Conservation (phyloP, 306 rosid genomes). For the Cucurbita moschata region DNA sequence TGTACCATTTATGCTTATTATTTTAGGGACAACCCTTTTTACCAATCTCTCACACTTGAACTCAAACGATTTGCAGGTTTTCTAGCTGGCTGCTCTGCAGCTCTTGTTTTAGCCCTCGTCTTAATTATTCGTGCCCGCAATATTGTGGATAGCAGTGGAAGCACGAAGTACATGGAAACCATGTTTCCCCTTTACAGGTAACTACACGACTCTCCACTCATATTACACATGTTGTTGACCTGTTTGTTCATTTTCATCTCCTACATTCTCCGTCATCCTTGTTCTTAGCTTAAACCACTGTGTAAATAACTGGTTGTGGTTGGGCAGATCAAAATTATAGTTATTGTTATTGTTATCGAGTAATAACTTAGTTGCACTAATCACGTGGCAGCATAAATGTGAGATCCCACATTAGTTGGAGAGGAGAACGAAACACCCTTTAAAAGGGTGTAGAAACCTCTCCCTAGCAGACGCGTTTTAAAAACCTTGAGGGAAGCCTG, state of each 20-base stretch:
- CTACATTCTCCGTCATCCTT: not conserved
- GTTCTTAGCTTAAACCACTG: not conserved
- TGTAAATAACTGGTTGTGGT: not conserved
- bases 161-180: constrained; percentile 39
- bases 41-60: not conserved
- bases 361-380: not conserved
- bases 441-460: too few species aligned
- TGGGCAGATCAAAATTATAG: not conserved
- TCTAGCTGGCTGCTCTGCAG: constrained; percentile 47
- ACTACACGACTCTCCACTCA: not conserved
- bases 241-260: not conserved
- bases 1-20: not conserved
- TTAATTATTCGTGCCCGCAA: constrained; percentile 24
- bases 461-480: too few species aligned
- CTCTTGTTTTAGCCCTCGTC: constrained; percentile 41
- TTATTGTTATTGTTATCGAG: not conserved
- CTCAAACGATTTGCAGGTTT: constrained; percentile 25
- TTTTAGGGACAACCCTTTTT: not conserved
- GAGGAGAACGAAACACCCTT: too few species aligned
- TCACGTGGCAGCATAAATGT: not conserved
- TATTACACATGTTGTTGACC: not conserved
- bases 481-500: too few species aligned
- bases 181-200: constrained; percentile 71
- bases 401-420: too few species aligned
- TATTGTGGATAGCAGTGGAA: constrained; percentile 18